These are phyloP conservation scores for Aspergillus quadricinctus DNA, from an alignment of 2,329 filamentous ascomycete genomes.

Conservation along the genomic window DNA sequence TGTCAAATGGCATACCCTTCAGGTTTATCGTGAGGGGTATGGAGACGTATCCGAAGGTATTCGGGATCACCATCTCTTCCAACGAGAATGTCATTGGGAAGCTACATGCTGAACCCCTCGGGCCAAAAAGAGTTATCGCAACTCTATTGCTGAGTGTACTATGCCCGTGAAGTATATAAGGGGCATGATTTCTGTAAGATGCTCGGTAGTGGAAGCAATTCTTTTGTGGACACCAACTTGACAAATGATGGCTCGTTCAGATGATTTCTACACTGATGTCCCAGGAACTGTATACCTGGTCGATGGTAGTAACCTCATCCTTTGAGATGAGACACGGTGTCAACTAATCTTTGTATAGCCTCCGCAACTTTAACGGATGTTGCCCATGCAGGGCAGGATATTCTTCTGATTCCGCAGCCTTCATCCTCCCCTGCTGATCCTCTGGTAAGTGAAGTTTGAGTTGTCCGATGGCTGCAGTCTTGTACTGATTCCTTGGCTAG, in stretches of 20 bases:
- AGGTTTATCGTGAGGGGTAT: too few relatives aligned
- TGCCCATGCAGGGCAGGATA: slow-evolving; percentile 23
- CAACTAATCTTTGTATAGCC: slow-evolving; percentile 1
- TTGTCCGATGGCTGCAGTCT: not conserved
- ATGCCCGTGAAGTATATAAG: too few relatives aligned
- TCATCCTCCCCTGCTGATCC: slow-evolving; percentile 28
- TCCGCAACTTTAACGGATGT: slow-evolving; percentile 17
- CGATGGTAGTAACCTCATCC: slow-evolving; percentile 18
- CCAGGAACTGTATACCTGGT: slow-evolving; percentile 34
- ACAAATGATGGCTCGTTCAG: slow-evolving; percentile 12
- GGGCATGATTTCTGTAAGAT: too few relatives aligned
- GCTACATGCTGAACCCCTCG: too few relatives aligned
- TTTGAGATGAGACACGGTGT: not conserved
- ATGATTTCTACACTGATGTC: slow-evolving; percentile 23
- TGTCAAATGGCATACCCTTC: too few relatives aligned
- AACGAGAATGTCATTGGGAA: too few relatives aligned
- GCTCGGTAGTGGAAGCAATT: too few relatives aligned
- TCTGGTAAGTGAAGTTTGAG: slow-evolving; percentile 13
- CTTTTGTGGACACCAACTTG: too few relatives aligned
- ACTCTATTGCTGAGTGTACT: too few relatives aligned
- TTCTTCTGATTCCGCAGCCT: slow-evolving; percentile 32
- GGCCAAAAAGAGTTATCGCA: too few relatives aligned
- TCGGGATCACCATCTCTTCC: too few relatives aligned
- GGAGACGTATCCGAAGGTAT: too few relatives aligned
- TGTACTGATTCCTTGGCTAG: slow-evolving; percentile 3